These are phyloP conservation scores for Barbarea vulgaris DNA, from an alignment of 345 rosid species.

Conservation along the genomic window DNA sequence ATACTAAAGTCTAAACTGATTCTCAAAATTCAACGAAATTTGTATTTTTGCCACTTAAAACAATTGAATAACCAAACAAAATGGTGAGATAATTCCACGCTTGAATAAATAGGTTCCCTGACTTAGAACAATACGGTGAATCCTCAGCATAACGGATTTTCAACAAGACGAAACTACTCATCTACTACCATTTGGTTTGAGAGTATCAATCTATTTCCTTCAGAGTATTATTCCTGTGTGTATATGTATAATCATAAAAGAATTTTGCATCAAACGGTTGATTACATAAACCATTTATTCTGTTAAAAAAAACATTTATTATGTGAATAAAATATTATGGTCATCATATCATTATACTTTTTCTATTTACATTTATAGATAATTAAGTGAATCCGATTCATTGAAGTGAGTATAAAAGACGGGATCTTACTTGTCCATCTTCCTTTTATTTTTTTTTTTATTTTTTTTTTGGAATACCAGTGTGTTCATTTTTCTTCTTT, in stretches of 20 bases:
- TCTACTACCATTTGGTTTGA: not conserved
- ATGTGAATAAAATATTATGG: not conserved
- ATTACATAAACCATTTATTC: not conserved
- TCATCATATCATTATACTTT: not conserved
- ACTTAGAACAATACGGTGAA: not conserved
- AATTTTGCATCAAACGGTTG: not conserved
- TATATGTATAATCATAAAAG: not conserved
- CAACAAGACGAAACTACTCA: not conserved
- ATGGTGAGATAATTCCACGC: not conserved
- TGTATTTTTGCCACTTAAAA: not conserved
- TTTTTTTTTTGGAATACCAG: not conserved
- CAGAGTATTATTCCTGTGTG: not conserved
- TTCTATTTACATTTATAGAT: conserved; percentile 7
- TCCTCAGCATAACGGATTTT: not conserved
- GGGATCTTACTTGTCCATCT: conserved; percentile 13
- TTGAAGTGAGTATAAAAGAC: conserved; percentile 1
- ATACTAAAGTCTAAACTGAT: not conserved
- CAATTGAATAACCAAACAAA: not conserved
- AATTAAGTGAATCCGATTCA: conserved; percentile 31
- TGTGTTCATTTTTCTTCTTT: not conserved
- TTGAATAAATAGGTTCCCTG: not conserved
- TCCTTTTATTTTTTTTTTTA: not conserved
- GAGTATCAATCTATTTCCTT: conserved; percentile 23
- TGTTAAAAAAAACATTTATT: not conserved
- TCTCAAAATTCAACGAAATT: not conserved